A percentile compares a stretch with the other conserved stretches of the same genome.
Conservation (phyloP, 257 asterid species). For the Ehretia macrophylla region DNA sequence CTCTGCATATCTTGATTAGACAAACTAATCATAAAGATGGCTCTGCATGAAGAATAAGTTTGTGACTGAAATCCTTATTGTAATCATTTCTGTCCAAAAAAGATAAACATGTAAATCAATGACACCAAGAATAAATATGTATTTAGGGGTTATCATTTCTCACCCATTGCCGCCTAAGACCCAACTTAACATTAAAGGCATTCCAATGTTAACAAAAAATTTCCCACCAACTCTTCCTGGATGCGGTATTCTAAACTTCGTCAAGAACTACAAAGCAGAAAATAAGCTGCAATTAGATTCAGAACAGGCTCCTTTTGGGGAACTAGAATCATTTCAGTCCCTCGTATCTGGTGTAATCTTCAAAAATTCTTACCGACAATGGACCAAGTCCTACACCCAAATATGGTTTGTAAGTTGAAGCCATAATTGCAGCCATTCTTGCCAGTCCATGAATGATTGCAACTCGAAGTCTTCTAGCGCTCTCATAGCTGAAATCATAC, state of each 20-base stretch:
- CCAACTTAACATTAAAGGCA: constrained; percentile 97
- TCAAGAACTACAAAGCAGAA: constrained; percentile 61
- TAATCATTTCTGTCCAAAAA: neutral
- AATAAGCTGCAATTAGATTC: neutral
- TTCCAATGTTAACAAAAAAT: constrained; percentile 70
- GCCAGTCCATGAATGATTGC: constrained; percentile 93
- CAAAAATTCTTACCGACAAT: constrained; percentile 47
- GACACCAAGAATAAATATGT: neutral
- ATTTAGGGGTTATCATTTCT: neutral
- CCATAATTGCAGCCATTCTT: constrained; percentile 98
- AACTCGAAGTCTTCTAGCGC: constrained; percentile 74
- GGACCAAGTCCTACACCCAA: constrained; percentile 97
- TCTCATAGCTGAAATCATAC: constrained; percentile 59
- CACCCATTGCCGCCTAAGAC: constrained; percentile 79
- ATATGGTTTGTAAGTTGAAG: constrained; percentile 85
- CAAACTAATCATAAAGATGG: neutral
- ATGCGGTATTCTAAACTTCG: constrained; percentile 78
- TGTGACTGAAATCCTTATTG: neutral
- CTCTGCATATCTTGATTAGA: neutral
- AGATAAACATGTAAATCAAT: neutral
- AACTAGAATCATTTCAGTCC: neutral
- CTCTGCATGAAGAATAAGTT: too few relatives aligned
- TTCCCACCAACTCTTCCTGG: constrained; percentile 98
- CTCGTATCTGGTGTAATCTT: neutral
- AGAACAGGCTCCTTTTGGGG: neutral